Percentiles rank a stretch among this genome's conserved stretches.
Conservation (phyloP, 2,329 filamentous ascomycete genomes). For the Aspergillus alliaceus region DNA sequence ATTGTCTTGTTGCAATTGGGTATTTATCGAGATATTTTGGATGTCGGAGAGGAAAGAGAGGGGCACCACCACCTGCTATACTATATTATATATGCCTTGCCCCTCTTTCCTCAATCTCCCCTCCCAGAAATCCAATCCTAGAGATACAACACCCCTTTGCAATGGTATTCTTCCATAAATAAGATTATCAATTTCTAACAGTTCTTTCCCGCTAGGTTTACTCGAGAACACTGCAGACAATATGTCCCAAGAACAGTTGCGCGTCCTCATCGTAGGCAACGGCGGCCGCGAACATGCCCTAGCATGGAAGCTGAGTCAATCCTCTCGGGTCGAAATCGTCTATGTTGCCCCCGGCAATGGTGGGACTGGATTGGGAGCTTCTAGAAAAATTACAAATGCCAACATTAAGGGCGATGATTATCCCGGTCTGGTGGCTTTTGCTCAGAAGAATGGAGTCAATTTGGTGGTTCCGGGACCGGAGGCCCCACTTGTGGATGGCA, state of each 20-base stretch:
- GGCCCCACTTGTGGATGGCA: conserved; percentile 87
- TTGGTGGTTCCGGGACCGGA: conserved; percentile 90
- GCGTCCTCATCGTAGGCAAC: conserved; percentile 85
- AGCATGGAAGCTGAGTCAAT: conserved; percentile 90
- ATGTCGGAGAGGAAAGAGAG: conserved; percentile 3
- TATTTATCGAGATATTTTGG: neutral
- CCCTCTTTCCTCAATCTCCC: conserved; percentile 8
- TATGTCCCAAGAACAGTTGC: conserved; percentile 53
- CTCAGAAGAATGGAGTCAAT: conserved; percentile 71
- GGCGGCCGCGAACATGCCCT: conserved; percentile 93
- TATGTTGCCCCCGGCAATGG: conserved; percentile 75
- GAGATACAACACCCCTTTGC: neutral
- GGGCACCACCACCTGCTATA: conserved; percentile 8
- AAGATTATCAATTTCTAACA: neutral
- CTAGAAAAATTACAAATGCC: conserved; percentile 70
- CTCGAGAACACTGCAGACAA: conserved; percentile 19
- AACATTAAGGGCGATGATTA: conserved; percentile 75
- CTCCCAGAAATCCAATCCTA: neutral
- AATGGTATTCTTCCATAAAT: neutral
- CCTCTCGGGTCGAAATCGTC: conserved; percentile 74
- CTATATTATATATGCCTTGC: neutral
- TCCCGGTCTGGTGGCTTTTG: conserved; percentile 70
- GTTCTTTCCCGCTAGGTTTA: conserved; percentile 11
- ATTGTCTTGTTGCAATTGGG: neutral
- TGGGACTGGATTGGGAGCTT: conserved; percentile 64